Conservation (phyloP, 1,284 basidiomycete genomes). For the Cryptococcus jaspeensis region DNA sequence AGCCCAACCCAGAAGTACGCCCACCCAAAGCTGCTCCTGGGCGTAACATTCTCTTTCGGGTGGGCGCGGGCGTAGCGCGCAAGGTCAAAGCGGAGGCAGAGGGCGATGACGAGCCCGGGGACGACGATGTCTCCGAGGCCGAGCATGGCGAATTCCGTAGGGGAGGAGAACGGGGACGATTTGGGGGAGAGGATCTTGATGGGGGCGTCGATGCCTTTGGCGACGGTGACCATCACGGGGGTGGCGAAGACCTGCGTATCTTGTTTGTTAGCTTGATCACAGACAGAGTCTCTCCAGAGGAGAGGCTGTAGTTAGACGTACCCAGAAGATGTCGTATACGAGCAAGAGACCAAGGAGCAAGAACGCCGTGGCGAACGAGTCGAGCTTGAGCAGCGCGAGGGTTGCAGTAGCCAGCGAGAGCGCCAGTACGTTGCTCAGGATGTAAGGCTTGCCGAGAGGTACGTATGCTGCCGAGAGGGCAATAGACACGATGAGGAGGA, state of each 20-base stretch:
- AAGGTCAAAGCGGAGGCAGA: constrained; percentile 85
- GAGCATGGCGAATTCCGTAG: constrained; percentile 79
- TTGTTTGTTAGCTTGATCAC: background rate
- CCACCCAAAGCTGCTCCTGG: constrained; percentile 57
- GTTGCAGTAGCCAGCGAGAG: constrained; percentile 83
- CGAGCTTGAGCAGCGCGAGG: constrained; percentile 76
- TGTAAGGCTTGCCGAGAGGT: constrained; percentile 62
- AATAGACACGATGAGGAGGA: constrained; percentile 64
- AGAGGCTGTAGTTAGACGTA: constrained; percentile 38
- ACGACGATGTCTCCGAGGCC: constrained; percentile 73
- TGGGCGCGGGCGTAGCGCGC: constrained; percentile 41
- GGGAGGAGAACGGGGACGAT: constrained; percentile 43
- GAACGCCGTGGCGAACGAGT: constrained; percentile 85
- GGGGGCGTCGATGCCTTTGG: constrained; percentile 87
- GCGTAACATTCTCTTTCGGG: constrained; percentile 29
- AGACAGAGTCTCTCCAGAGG: background rate
- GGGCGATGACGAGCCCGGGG: constrained; percentile 78
- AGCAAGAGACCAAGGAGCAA: constrained; percentile 79
- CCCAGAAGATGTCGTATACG: constrained; percentile 78
- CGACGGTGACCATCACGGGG: constrained; percentile 79
- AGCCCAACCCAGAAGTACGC: constrained; percentile 78
- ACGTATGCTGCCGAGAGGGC: constrained; percentile 69
- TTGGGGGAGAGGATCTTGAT: constrained; percentile 89
- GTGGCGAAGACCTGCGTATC: constrained; percentile 43
- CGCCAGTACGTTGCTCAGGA: constrained; percentile 77